Base-by-base conservation (phyloP, 805 yeast genomes). In the Metschnikowia cubensis region DNA sequence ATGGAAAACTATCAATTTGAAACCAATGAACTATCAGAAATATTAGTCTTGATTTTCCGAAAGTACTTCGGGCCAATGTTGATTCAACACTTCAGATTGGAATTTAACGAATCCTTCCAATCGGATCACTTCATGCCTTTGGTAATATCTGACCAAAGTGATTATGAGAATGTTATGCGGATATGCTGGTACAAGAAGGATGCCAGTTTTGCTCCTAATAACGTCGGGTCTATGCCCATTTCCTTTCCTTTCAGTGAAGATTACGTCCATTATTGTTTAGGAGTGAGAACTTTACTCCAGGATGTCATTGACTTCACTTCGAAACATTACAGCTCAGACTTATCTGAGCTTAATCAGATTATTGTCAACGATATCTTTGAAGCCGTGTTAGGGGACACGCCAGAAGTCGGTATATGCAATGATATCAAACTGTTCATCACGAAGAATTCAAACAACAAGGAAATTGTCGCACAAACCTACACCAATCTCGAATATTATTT, bases 71-170 rank as follows among this genome's bases (percentile, higher is more conserved):
- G 88, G n/a, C 75, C 76, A 2, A 70, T 77, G 10, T 68, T 83
- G 21, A 76, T 81, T 13, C 70, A 69, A 51, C 75, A 77, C 14
- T 89, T 89, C 65, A 73, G 78, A 21, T 64, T 64, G 11, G 85
- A 84, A 44, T 92, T 90, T 68, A 68, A 74, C 32, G 75, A 75
- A 8, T 70, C 85, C 5, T 79, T 90, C 35, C 79, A 81, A 52
- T 84, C 85, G 21, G 97, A 92, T 63, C 94, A 89, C 63, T 88
- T 89, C 56, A 89, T 88, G 89, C 96, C 97, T 11, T 78, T 90
- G 71, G 79, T 80, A 0, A 82, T 90, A 32, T 78, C 83, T 53
- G 82, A 82, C 45, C 64, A 69, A 37, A 70, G 73, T 11, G 77
- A 85, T 45, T 88, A 83, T 63, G 83, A 81, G 18, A 80, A 81